Conservation (phyloP, 2,329 filamentous ascomycete genomes). For the Lizonia empirigonia region DNA sequence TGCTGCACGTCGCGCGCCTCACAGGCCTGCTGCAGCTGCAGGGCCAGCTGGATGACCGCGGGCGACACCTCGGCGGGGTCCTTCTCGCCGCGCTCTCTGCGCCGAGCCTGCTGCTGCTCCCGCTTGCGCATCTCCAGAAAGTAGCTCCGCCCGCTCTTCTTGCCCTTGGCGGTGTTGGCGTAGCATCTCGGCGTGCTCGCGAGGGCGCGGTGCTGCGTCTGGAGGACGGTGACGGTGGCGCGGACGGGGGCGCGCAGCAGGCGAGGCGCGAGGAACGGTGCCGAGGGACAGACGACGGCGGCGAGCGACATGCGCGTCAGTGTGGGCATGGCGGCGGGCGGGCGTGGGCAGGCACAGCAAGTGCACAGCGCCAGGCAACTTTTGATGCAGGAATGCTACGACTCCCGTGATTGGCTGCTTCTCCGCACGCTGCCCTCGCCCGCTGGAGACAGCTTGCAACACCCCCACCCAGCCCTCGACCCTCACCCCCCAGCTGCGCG, state of each 20-base stretch:
- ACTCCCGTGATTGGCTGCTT: constrained; percentile 35
- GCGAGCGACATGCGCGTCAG: constrained; percentile 36
- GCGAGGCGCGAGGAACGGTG: constrained; percentile 45
- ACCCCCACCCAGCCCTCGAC: constrained; percentile 10
- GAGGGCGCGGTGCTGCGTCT: constrained; percentile 4
- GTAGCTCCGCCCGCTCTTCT: constrained; percentile 14
- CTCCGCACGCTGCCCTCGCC: constrained; percentile 29
- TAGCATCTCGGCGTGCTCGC: constrained; percentile 12
- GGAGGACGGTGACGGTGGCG: constrained; percentile 9
- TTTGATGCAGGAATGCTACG: constrained; percentile 9
- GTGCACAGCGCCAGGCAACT: not conserved
- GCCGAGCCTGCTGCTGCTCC: constrained; percentile 4
- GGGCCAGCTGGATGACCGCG: constrained; percentile 1
- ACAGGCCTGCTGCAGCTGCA: constrained; percentile 28
- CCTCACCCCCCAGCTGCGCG: not conserved
- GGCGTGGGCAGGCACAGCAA: not conserved
- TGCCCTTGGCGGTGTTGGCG: constrained; percentile 21
- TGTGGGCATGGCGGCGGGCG: constrained; percentile 25
- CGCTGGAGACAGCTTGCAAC: constrained; percentile 38
- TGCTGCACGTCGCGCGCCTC: constrained; percentile 20
- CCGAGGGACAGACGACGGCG: constrained; percentile 40
- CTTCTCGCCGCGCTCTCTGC: not conserved
- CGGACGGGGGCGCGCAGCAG: constrained; percentile 30
- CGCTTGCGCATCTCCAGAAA: constrained; percentile 13
- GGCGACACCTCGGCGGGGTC: not conserved